Conservation (phyloP, 257 asterid species). For the Pogostemon cablin region DNA sequence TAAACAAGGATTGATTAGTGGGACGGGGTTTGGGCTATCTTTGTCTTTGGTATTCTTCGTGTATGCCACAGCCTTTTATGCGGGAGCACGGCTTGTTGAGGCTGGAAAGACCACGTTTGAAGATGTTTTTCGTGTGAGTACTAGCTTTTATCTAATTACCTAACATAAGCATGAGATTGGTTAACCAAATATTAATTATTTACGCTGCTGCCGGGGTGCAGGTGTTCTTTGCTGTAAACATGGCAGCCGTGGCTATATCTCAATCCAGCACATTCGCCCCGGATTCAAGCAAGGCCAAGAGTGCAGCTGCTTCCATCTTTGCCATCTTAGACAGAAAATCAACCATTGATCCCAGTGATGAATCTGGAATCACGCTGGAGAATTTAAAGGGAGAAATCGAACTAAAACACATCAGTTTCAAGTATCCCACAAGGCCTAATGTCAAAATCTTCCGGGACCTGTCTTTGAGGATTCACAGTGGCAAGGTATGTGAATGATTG, state of each 20-base stretch:
- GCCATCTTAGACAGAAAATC: conserved; percentile 57
- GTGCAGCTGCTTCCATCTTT: conserved; percentile 59
- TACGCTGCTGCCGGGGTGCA: conserved; percentile 19
- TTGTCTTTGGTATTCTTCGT: conserved; percentile 46
- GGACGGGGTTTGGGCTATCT: conserved; percentile 57
- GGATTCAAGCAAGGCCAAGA: conserved; percentile 60
- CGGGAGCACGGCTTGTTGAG: conserved; percentile 63
- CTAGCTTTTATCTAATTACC: no score
- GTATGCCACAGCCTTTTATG: conserved; percentile 58
- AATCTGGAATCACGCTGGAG: conserved; percentile 50
- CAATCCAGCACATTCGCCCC: conserved; percentile 64
- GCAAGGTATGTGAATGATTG: conserved; percentile 47
- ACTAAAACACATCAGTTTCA: conserved; percentile 52
- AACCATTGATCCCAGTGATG: conserved; percentile 60
- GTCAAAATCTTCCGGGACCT: conserved; percentile 54
- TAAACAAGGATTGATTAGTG: conserved; percentile 55
- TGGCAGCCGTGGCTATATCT: conserved; percentile 57
- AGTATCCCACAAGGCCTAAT: conserved; percentile 64
- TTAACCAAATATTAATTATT: neutral
- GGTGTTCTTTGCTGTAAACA: conserved; percentile 64
- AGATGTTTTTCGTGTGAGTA: conserved; percentile 54
- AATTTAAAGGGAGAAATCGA: conserved; percentile 57
- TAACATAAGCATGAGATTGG: no score
- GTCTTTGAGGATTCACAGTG: conserved; percentile 50
- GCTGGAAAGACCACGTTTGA: conserved; percentile 45